phyloP scores from a whole-genome alignment of 2,329 filamentous ascomycete species.

The Fusarium sterilihyphosum region DNA sequence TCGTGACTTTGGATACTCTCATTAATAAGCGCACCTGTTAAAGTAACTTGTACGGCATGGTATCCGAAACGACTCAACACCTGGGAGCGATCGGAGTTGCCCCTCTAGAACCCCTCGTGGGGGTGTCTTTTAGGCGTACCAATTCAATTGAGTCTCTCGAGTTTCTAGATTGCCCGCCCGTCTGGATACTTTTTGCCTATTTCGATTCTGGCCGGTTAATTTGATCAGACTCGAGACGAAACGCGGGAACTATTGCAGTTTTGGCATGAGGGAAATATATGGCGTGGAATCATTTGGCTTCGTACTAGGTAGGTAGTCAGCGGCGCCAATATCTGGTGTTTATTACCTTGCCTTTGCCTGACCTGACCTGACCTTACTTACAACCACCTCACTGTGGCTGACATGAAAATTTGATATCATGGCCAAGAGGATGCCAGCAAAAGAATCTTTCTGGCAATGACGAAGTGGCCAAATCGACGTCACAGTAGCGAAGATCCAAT shows the following conservation, averaged over 20 bases:
- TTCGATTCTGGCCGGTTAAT: slow-evolving; percentile 28
- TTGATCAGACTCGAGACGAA: slow-evolving; percentile 16
- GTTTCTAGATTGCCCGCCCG: not conserved
- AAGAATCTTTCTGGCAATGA: slow-evolving; percentile 16
- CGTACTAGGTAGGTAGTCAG: not conserved
- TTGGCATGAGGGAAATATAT: slow-evolving; percentile 33
- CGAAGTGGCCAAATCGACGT: slow-evolving; percentile 37
- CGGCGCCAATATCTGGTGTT: slow-evolving; percentile 7
- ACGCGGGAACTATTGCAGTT: slow-evolving; percentile 11
- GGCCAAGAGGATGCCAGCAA: slow-evolving; percentile 8
- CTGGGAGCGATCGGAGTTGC: slow-evolving; percentile 26
- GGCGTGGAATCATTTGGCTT: slow-evolving; percentile 6
- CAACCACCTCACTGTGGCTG: not conserved
- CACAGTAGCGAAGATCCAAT: slow-evolving; percentile 28
- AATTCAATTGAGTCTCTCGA: slow-evolving; percentile 25
- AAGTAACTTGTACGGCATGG: slow-evolving; percentile 14
- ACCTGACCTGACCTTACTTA: not conserved
- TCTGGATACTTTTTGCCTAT: slow-evolving; percentile 28
- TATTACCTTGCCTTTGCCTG: not conserved
- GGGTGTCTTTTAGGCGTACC: slow-evolving; percentile 26
- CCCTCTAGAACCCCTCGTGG: slow-evolving; percentile 34
- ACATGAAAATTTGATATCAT: not conserved
- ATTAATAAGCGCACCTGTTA: slow-evolving; percentile 22
- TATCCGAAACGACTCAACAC: slow-evolving; percentile 30
- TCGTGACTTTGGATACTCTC: not conserved